Evolutionary conservation across 1,139 yeast genomes (phyloP).

Genomic region (Blastobotrys malaysiensis): DNA sequence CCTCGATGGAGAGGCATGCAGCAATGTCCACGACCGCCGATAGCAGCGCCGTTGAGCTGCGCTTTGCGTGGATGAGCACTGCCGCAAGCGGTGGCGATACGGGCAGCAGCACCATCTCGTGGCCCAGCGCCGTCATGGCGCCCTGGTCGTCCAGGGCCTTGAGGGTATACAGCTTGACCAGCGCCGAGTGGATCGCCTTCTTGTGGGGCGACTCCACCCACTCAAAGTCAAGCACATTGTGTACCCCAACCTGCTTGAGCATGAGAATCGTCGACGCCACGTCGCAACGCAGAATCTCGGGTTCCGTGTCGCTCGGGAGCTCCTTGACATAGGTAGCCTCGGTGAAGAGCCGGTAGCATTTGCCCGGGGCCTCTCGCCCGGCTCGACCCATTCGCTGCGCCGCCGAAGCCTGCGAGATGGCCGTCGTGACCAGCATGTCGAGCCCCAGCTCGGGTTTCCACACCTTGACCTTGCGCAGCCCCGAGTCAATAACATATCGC

Average conservation of each 20-base stretch:
- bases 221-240: constrained; percentile 78
- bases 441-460: constrained; percentile 92
- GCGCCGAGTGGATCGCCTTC: constrained; percentile 68
- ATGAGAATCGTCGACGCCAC: constrained; percentile 78
- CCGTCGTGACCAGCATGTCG: constrained; percentile 83
- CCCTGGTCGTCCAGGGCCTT: constrained; percentile 78
- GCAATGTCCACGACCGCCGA: constrained; percentile 78
- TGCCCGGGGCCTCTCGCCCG: constrained; percentile 93
- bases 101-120: constrained; percentile 82
- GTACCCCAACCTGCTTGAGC: constrained; percentile 75
- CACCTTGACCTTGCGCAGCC: constrained; percentile 84
- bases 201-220: constrained; percentile 92
- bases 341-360: constrained; percentile 77
- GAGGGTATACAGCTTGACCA: constrained; percentile 69
- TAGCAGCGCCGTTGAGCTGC: constrained; percentile 42
- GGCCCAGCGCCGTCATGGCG: constrained; percentile 67
- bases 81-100: constrained; percentile 90
- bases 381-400: constrained; percentile 97
- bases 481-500: constrained; percentile 89
- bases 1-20: constrained; percentile 89
- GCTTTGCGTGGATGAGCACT: constrained; percentile 67
- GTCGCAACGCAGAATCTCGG: constrained; percentile 85
- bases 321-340: constrained; percentile 56
- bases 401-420: constrained; percentile 92
- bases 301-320: constrained; percentile 76